A percentile compares a stretch with the other conserved stretches of the same genome.
These are phyloP conservation scores for Arabis alpina DNA, from an alignment of 345 rosid genomes.

Conservation along the genomic window DNA sequence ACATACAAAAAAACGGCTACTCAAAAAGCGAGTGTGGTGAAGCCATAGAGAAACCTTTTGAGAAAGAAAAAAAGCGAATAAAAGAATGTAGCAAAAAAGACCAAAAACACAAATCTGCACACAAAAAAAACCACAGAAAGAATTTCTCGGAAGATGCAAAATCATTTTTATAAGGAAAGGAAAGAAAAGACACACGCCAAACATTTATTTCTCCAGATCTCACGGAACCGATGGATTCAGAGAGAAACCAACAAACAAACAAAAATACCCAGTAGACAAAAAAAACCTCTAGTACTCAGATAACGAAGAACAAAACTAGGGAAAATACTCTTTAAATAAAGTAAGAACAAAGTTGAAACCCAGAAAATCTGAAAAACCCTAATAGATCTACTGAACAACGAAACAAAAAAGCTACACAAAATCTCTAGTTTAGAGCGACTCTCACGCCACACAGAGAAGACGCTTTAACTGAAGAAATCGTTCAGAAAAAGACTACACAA, in stretches of 20 bases:
- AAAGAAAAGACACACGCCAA: background rate
- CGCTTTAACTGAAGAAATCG: background rate
- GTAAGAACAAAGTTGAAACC: background rate
- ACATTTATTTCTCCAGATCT: background rate
- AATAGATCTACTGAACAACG: background rate
- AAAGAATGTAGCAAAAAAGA: background rate
- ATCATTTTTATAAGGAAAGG: background rate
- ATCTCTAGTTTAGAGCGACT: background rate
- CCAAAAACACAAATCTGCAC: background rate
- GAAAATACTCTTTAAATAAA: background rate
- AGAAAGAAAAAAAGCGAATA: background rate
- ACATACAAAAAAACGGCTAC: background rate
- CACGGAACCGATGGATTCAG: background rate
- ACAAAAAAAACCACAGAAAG: background rate
- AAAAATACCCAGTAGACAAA: background rate
- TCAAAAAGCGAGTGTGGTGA: background rate
- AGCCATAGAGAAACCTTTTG: background rate
- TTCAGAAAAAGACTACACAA: background rate
- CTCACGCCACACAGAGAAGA: background rate
- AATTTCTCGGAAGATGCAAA: conserved; percentile 7
- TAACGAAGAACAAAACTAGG: background rate
- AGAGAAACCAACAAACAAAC: background rate
- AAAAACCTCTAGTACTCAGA: background rate
- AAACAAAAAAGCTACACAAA: background rate
- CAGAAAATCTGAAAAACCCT: background rate